Base-by-base conservation (phyloP, 257 asterid genomes). In the Plantago ovata region DNA sequence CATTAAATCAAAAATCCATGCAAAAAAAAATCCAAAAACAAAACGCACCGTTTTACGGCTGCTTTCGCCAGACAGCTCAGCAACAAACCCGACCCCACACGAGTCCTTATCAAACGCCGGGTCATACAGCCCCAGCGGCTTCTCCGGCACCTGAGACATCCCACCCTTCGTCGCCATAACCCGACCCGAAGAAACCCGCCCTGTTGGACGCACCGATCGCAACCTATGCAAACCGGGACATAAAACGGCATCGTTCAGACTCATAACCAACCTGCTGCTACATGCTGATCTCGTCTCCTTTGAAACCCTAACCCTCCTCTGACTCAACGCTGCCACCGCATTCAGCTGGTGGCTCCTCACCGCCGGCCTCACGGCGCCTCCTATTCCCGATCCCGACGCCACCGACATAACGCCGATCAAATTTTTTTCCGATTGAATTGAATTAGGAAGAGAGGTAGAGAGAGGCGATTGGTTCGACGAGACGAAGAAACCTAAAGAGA, bases 71-170 rank as follows among this genome's bases (percentile, higher is more conserved):
- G 99, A 89, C 43, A 93, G 95, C 61, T 93, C 99, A 39, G 99
- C 99, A 32, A 93, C 95, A 20, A 93, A 93, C 46, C 99, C 99
- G 23, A 93, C 99, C 13, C 99, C 99, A 41, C 99, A 93, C 9
- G 99, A 93, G 61, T 93, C 99, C 84, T 93, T 93, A 72, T 93
- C 99, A 16, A 80, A 82, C 1, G 88, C 75, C 36, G 98, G 94
- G 69, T 93, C 98, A 38, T 93, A 93, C 14, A 93, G 87, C 32
- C 98, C 98, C 18, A 89, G 82, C 42, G 97, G 97, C 86, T 88
- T 89, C 59, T 89, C 96, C 58, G 97, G 98, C 55, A 89, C 85
- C 87, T 72, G 94, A 55, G 96, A 86, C 79, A 93, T 55, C 39
- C 87, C 78, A 60, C 77, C 79, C 64, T 76, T 80, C 40, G 81